A percentile compares a stretch with the other conserved stretches of the same genome.
These are phyloP conservation scores for Tricholoma sp. DNA, from an alignment of 768 basidiomycete species.

Conservation along the genomic window DNA sequence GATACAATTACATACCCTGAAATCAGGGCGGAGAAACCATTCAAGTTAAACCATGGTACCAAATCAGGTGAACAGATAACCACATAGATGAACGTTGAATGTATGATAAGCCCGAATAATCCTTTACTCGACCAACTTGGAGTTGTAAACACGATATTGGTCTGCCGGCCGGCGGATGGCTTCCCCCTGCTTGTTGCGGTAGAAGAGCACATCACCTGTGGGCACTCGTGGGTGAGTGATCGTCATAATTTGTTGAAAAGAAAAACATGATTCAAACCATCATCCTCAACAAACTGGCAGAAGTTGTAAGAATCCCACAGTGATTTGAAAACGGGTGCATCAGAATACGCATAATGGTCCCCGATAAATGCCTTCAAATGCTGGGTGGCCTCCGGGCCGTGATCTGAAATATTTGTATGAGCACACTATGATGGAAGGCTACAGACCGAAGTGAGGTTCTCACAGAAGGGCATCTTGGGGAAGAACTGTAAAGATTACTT, in stretches of 20 bases:
- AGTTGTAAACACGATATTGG: constrained; percentile 3
- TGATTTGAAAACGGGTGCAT: constrained; percentile 36
- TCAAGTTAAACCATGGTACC: no score
- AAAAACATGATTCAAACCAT: constrained; percentile 26
- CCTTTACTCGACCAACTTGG: neutral
- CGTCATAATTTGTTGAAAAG: neutral
- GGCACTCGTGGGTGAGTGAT: neutral
- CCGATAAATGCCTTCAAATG: constrained; percentile 45
- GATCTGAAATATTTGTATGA: constrained; percentile 28
- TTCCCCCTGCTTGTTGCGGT: constrained; percentile 37
- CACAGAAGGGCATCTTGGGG: constrained; percentile 18
- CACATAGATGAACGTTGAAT: no score
- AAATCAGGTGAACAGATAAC: no score
- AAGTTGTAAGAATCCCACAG: constrained; percentile 54
- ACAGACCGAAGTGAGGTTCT: neutral
- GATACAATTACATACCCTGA: no score
- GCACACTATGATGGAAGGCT: neutral
- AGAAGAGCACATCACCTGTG: constrained; percentile 39
- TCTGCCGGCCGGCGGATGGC: constrained; percentile 30
- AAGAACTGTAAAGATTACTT: constrained; percentile 12
- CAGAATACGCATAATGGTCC: constrained; percentile 43
- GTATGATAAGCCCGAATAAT: no score
- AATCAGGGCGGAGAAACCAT: no score
- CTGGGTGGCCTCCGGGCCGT: constrained; percentile 48
- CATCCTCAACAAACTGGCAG: constrained; percentile 57